Conservation (phyloP, 495 filamentous ascomycete genomes). For the Talaromyces stipitatus region DNA sequence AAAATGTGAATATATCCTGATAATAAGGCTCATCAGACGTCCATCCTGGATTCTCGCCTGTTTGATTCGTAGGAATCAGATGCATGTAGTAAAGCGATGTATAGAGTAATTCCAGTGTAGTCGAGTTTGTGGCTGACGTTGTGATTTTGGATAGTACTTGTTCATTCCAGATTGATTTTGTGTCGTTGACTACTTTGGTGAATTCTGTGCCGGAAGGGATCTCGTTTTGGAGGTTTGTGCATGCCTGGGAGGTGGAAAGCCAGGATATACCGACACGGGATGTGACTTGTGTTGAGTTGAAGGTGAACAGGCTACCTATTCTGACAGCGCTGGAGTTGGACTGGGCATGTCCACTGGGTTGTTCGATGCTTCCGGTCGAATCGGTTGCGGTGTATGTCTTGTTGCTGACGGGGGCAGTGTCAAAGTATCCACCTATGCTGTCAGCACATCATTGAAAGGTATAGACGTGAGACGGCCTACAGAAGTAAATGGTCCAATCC, state of each 20-base stretch:
- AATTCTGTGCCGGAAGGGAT: slow-evolving; percentile 46
- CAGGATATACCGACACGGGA: slow-evolving; percentile 67
- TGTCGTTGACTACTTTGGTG: slow-evolving; percentile 35
- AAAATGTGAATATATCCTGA: slow-evolving; percentile 38
- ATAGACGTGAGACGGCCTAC: slow-evolving; percentile 19
- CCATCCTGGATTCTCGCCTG: slow-evolving; percentile 66
- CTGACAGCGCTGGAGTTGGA: slow-evolving; percentile 20
- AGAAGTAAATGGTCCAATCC: slow-evolving; percentile 62
- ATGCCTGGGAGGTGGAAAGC: slow-evolving; percentile 57
- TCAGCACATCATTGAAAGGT: slow-evolving; percentile 1
- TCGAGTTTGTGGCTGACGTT: slow-evolving; percentile 46
- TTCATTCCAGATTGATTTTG: slow-evolving; percentile 49
- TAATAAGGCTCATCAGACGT: slow-evolving; percentile 54
- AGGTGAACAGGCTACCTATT: slow-evolving; percentile 29
- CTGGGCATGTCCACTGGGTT: slow-evolving; percentile 17
- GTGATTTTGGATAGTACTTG: slow-evolving; percentile 57
- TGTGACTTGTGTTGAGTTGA: slow-evolving; percentile 29
- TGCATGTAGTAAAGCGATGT: slow-evolving; percentile 62
- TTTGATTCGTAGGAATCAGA: slow-evolving; percentile 62
- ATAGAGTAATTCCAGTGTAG: slow-evolving; percentile 54
- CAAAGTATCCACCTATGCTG: slow-evolving; percentile 47
- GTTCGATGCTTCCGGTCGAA: slow-evolving; percentile 19
- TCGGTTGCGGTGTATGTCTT: slow-evolving; percentile 24
- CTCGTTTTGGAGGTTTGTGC: slow-evolving; percentile 48
- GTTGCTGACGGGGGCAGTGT: slow-evolving; percentile 30